Evolutionary conservation across 139 green algal genomes (phyloP).

Genomic region (Mesotaenium endlicherianum): DNA sequence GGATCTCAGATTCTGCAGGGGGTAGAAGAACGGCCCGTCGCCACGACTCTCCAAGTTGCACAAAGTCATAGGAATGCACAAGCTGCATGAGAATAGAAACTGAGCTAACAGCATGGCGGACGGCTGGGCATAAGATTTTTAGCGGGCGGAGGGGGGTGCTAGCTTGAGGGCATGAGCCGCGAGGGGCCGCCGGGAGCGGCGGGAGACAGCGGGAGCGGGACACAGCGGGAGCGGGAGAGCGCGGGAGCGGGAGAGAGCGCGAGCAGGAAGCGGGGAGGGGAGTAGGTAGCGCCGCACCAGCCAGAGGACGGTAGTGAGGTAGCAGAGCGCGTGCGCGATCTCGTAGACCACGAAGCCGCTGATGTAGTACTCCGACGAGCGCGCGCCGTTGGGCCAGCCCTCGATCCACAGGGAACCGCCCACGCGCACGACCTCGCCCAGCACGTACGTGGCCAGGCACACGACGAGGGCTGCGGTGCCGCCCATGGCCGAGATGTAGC

Average conservation of each 20-base stretch:
- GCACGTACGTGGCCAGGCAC: constrained; percentile 19
- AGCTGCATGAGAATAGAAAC: too few species aligned
- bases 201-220: too few species aligned
- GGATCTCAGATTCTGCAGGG: too few species aligned
- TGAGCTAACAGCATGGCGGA: too few species aligned
- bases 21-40: too few species aligned
- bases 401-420: constrained; percentile 30
- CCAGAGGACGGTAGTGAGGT: constrained; percentile 32
- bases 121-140: too few species aligned
- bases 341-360: constrained; percentile 47
- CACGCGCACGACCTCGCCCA: constrained; percentile 23
- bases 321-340: constrained; percentile 20
- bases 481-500: constrained; percentile 45
- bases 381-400: constrained; percentile 6
- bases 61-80: too few species aligned
- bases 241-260: not conserved
- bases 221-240: too few species aligned
- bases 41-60: too few species aligned
- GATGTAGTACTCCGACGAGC: constrained; percentile 47
- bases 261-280: not conserved
- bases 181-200: too few species aligned
- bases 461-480: constrained; percentile 3
- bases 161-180: too few species aligned
- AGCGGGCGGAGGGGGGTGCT: too few species aligned
- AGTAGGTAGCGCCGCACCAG: constrained; percentile 5